phyloP scores from a whole-genome alignment of 2,329 filamentous ascomycete species.

The Colletotrichum tofieldiae region DNA sequence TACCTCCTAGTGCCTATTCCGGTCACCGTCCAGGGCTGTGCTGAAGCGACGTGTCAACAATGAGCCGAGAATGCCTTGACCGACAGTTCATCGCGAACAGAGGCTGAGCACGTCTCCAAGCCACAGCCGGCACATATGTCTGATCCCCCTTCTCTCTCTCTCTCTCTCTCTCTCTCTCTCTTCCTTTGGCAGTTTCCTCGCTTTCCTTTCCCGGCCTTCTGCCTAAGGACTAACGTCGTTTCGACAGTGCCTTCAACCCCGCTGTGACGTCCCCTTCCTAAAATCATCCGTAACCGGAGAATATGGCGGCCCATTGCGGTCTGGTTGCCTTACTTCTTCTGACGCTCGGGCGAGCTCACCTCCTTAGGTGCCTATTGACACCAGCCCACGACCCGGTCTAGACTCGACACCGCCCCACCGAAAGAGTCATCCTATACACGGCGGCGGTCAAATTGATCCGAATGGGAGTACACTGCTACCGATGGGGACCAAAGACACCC shows the following conservation, averaged over 20 bases:
- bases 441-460: background rate
- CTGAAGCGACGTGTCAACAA: background rate
- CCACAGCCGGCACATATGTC: background rate
- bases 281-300: no score
- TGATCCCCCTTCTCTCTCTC: background rate
- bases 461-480: background rate
- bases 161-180: background rate
- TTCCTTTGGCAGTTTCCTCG: background rate
- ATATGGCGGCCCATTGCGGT: background rate
- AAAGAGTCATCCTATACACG: background rate
- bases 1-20: background rate
- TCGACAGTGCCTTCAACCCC: background rate
- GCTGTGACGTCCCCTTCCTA: background rate
- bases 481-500: background rate
- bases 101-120: background rate
- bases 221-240: background rate
- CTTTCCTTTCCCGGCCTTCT: background rate
- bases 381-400: background rate
- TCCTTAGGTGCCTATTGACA: no score
- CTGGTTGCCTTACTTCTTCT: background rate
- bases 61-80: background rate
- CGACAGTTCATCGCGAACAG: background rate
- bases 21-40: background rate
- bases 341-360: background rate
- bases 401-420: background rate